Percentiles rank a stretch among this genome's conserved stretches.
phyloP scores from a whole-genome alignment of 2,329 filamentous ascomycete genomes.

The Epichloe aotearoae region DNA sequence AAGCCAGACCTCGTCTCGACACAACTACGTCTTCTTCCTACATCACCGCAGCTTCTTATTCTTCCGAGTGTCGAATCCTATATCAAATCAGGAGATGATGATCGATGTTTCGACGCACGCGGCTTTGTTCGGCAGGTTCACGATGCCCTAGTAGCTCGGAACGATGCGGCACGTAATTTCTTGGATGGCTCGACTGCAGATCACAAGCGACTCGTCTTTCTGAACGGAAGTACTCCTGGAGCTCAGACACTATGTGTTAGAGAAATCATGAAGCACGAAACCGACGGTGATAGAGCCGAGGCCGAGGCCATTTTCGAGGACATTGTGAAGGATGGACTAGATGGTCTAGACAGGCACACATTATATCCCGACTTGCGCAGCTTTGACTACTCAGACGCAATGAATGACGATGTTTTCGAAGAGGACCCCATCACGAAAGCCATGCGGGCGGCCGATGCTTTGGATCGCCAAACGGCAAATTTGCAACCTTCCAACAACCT shows the following conservation, averaged over 20 bases:
- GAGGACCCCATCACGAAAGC: conserved; percentile 39
- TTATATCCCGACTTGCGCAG: conserved; percentile 9
- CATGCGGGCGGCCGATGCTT: conserved; percentile 45
- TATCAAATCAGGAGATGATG: neutral
- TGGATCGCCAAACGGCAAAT: conserved; percentile 41
- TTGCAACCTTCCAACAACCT: conserved; percentile 37
- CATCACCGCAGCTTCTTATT: conserved; percentile 43
- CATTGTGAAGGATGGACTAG: conserved; percentile 35
- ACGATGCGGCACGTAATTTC: conserved; percentile 37
- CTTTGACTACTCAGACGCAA: neutral
- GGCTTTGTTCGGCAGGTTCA: conserved; percentile 36
- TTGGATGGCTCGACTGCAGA: conserved; percentile 30
- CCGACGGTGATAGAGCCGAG: conserved; percentile 32
- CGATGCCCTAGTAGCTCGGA: conserved; percentile 32
- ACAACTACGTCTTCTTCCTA: conserved; percentile 46
- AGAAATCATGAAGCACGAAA: conserved; percentile 39
- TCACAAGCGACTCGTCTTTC: conserved; percentile 43
- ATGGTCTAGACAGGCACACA: conserved; percentile 19
- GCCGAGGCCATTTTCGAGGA: conserved; percentile 39
- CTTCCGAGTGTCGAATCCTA: conserved; percentile 27
- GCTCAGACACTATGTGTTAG: conserved; percentile 41
- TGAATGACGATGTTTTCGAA: conserved; percentile 21
- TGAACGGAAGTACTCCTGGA: conserved; percentile 44
- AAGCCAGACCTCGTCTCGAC: conserved; percentile 40
- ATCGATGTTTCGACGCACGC: conserved; percentile 16